Evolutionary conservation across 345 rosid species (phyloP), one percentile per base, ranked within the genome.

Genomic region (Clausena lansium): DNA sequence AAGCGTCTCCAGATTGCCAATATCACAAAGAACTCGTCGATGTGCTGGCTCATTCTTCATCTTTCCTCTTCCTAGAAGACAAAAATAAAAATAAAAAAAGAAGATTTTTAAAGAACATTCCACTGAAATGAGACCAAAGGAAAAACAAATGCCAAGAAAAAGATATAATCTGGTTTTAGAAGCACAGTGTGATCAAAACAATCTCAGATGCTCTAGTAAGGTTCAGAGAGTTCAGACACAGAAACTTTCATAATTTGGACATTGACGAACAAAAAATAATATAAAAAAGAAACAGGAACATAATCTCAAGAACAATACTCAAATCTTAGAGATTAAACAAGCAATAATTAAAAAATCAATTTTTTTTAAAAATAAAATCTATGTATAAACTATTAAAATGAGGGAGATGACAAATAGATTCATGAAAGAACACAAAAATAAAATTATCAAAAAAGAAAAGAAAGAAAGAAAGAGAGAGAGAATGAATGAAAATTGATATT

Each of bases 1-100:
- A 20, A 59, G 61, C 1, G 50, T 69, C 45, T 39, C 60, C 5
- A 69, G 50, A 60, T 77, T 77, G 61, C 80, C 80, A 41, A 77
- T 77, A 28, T 77, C 80, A 7, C 68, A 6, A 2, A 77, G 68
- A 77, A 32, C 80, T 58, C 1, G 75, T 22, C 75, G 45, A 69
- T 75, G 59, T 27, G n/a, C 45, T 13, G 7, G 57, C 30, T 69
- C 75, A 58, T 69, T 59, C 68, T 28, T 59, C 55, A 59, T 35
- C 73, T 67, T 67, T 19, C 8, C 66, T 76, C 67, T 65, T 61
- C 72, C 78, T 76, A 35, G 47, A 63, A 74, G 9, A n/a, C 32
- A 38, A 73, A 32, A 55, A 20, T 6, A 6, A 5, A 57, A 68
- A 28, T 1, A 19, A 2, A 25, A 22, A 28, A 15, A 14, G 10